phyloP scores from a whole-genome alignment of 805 yeast genomes.

The Candida methanosorbosa region DNA sequence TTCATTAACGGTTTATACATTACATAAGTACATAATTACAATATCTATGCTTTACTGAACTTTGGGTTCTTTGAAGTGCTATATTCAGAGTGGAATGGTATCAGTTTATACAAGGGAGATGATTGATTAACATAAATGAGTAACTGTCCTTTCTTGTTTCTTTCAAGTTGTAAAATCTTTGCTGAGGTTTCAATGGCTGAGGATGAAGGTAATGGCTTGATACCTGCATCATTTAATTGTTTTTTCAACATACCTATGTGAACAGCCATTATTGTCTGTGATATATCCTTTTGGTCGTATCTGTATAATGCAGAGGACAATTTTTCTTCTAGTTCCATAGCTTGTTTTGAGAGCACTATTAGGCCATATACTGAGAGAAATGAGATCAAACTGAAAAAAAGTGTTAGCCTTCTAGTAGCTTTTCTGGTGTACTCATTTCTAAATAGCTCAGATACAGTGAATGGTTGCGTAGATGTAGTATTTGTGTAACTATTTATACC shows the following conservation, averaged over 20 bases:
- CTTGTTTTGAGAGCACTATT: constrained; percentile 1
- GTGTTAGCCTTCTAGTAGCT: not conserved
- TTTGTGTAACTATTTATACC: too few species aligned
- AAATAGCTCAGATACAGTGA: too few species aligned
- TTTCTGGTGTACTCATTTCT: too few species aligned
- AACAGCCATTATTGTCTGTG: constrained; percentile 14
- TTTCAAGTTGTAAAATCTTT: constrained; percentile 5
- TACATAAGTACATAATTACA: too few species aligned
- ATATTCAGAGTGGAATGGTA: constrained; percentile 14
- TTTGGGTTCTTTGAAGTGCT: not conserved
- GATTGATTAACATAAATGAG: constrained; percentile 8
- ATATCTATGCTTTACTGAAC: constrained; percentile 1
- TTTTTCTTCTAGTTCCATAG: constrained; percentile 3
- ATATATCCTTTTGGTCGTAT: constrained; percentile 12
- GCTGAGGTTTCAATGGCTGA: constrained; percentile 7
- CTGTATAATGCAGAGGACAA: constrained; percentile 4
- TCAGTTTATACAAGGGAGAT: constrained; percentile 5
- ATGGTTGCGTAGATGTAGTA: too few species aligned
- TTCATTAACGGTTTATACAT: too few species aligned
- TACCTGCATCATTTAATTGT: constrained; percentile 9
- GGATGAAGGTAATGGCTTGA: constrained; percentile 7
- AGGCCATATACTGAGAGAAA: not conserved
- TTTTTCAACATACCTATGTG: constrained; percentile 12
- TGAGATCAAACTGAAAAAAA: not conserved
- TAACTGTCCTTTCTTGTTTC: constrained; percentile 8